A percentile compares a stretch with the other conserved stretches of the same genome.
Conservation (phyloP, 352 stramenopile genomes). For the Phytophthora aleatoria region DNA sequence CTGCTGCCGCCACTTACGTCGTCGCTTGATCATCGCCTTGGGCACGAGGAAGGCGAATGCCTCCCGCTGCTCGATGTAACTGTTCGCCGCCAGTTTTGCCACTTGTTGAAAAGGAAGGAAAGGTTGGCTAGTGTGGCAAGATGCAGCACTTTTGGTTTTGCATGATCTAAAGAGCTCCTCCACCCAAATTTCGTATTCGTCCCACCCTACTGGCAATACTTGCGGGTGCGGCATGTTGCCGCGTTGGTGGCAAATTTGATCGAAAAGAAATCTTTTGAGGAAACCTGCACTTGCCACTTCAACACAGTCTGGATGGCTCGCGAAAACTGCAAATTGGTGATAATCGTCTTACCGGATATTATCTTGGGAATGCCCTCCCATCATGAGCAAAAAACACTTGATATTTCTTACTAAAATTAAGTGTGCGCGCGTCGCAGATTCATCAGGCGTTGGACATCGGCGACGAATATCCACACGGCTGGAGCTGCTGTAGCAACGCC, state of each 20-base stretch:
- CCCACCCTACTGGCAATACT: slow-evolving; percentile 19
- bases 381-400: slow-evolving; percentile 6
- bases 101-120: slow-evolving; percentile 5
- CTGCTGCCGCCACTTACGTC: slow-evolving; percentile 21
- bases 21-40: slow-evolving; percentile 22
- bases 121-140: slow-evolving; percentile 2
- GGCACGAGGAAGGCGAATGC: slow-evolving; percentile 41
- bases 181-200: slow-evolving; percentile 6
- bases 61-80: slow-evolving; percentile 33
- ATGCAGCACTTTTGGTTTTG: slow-evolving; percentile 11
- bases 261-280: slow-evolving; percentile 9
- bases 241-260: slow-evolving; percentile 15
- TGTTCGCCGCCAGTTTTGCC: slow-evolving; percentile 29
- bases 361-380: slow-evolving; percentile 4
- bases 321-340: not conserved
- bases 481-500: slow-evolving; percentile 1
- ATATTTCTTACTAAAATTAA: slow-evolving; percentile 15
- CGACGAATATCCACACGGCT: slow-evolving; percentile 24
- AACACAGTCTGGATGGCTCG: slow-evolving; percentile 28
- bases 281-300: slow-evolving; percentile 20
- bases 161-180: slow-evolving; percentile 6
- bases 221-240: slow-evolving; percentile 3
- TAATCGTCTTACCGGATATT: slow-evolving; percentile 1
- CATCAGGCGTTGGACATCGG: slow-evolving; percentile 25
- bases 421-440: slow-evolving; percentile 30